Evolutionary conservation across 75 land plant species (phyloP).

Genomic region (Picea sitchensis): DNA sequence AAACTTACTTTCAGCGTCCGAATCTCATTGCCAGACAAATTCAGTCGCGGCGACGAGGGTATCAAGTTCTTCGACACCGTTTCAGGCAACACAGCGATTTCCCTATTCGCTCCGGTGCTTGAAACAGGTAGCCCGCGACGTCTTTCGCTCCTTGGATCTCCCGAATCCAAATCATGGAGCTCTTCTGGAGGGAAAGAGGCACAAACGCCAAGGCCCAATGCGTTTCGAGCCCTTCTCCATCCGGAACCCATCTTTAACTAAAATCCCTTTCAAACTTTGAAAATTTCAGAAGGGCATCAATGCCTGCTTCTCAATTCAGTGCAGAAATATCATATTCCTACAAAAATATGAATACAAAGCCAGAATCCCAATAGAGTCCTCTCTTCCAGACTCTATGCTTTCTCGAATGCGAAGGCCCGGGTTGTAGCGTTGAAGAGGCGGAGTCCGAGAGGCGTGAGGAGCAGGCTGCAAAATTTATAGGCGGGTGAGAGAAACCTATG

Average conservation of each 20-base stretch:
- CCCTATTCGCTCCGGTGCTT: neutral
- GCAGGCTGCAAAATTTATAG: too few relatives aligned
- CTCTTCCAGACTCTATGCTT: too few relatives aligned
- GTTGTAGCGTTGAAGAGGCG: too few relatives aligned
- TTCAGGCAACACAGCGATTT: neutral
- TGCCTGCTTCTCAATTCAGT: too few relatives aligned
- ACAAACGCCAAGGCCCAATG: constrained; percentile 2
- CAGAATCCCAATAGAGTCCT: too few relatives aligned
- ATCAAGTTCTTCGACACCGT: neutral
- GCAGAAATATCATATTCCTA: too few relatives aligned
- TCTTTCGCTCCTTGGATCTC: neutral
- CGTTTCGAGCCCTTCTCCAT: constrained; percentile 12
- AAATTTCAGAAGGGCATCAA: too few relatives aligned
- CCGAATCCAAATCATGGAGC: neutral
- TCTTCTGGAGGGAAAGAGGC: constrained; percentile 2
- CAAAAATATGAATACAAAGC: too few relatives aligned
- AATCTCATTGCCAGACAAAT: neutral
- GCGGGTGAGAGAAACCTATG: too few relatives aligned
- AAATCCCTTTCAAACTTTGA: too few relatives aligned
- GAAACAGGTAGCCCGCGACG: neutral
- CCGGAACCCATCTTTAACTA: neutral
- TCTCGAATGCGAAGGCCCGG: too few relatives aligned
- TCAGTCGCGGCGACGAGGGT: neutral
- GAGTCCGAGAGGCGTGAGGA: too few relatives aligned
- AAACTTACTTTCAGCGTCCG: neutral